Conservation (phyloP, 169 alveolate species). For the Toxoplasma gondii region DNA sequence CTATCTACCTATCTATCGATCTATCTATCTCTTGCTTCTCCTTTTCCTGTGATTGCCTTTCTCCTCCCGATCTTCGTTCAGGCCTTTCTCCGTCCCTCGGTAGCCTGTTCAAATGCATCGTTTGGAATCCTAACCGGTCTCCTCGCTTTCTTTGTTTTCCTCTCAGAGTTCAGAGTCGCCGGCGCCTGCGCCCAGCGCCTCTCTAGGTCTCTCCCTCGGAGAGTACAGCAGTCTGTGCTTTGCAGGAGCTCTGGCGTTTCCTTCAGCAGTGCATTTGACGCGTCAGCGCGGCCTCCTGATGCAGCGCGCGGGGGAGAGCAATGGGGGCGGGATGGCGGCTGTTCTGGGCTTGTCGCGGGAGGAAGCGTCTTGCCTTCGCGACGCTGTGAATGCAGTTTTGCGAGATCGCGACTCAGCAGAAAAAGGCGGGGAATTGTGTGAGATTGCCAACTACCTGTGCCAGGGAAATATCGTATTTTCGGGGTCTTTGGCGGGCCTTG, state of each 20-base stretch:
- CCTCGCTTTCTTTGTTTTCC: neutral
- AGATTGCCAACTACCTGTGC: constrained; percentile 62
- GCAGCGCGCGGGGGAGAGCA: constrained; percentile 73
- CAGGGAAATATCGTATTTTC: constrained; percentile 50
- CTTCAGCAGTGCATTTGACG: constrained; percentile 75
- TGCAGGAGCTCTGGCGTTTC: constrained; percentile 74
- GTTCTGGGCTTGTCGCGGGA: constrained; percentile 74
- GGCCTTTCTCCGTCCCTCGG: too few relatives aligned
- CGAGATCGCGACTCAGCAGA: neutral
- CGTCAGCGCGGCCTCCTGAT: constrained; percentile 73
- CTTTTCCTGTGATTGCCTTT: too few relatives aligned
- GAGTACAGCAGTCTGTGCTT: constrained; percentile 76
- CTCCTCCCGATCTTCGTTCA: too few relatives aligned
- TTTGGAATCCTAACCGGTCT: too few relatives aligned
- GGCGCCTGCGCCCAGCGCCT: neutral
- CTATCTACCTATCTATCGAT: too few relatives aligned
- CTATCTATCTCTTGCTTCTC: too few relatives aligned
- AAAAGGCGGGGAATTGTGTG: neutral
- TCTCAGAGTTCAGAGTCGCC: neutral
- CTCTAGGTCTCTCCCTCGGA: constrained; percentile 77
- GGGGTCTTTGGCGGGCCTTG: neutral
- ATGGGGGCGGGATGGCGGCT: constrained; percentile 69
- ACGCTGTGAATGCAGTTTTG: constrained; percentile 38
- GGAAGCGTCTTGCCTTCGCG: constrained; percentile 32
- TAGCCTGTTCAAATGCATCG: too few relatives aligned